Evolutionary conservation across 2,329 filamentous ascomycete species (phyloP), one percentile per base, ranked within the genome.

Genomic region (Knufia fluminis): DNA sequence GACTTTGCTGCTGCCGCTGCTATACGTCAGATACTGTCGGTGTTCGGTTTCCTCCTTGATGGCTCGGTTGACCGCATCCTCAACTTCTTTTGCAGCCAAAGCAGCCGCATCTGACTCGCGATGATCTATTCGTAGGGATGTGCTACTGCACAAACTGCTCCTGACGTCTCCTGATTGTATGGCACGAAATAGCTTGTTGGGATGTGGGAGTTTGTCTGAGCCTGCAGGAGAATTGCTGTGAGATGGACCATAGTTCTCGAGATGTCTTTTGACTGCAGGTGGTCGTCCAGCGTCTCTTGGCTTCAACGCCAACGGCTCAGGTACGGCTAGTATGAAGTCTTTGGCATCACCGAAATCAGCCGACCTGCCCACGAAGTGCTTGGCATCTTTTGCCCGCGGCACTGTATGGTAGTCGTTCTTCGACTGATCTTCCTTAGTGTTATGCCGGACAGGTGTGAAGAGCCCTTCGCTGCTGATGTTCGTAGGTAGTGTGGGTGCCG

Each of bases 241-340:
- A 45, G 45, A 35, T 22, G 26, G 33, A 24, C 50, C 31, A 48
- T 57, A 57, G 22, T 48, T 53, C 38, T 53, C 54, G 33, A 58
- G 42, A 32, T 58, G 54, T 31, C 41, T 51, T 12, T 50, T 55
- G 31, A 57, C 47, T 16, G 56, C 52, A 28, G 56, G 52, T 50
- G 57, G 53, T 45, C 53, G 49, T 17, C 53, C 56, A 41, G 53
- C 52, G 22, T 50, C 48, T 48, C 57, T 50, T 43, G 57, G 52
- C 45, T 53, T 57, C 31, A 59, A 39, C 9, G 51, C 32, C 23
- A 56, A 42, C 9, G 57, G 52, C 39, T 57, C 57, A 22, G 57
- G 57, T 10, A 59, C 50, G 8, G 55, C 55, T 16, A 56, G 49
- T 10, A 59, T 54, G 42, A 57, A 56, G 22, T 57, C 55, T 40